Conservation (phyloP, 495 filamentous ascomycete species). For the Hyaloscypha bicolor region DNA sequence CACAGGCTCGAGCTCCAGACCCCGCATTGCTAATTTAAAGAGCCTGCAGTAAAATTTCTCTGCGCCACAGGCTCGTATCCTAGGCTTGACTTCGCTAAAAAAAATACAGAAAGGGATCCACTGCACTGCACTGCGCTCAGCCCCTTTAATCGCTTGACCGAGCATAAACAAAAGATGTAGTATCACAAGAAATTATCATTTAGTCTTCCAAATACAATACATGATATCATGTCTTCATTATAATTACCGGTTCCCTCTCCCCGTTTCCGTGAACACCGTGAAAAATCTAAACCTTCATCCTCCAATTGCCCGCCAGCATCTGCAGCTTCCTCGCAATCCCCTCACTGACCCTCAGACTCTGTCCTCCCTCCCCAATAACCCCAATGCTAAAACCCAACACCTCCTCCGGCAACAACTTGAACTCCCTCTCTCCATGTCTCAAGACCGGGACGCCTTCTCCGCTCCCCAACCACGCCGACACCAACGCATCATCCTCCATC, state of each 20-base stretch:
- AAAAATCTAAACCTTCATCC: conserved; percentile 9
- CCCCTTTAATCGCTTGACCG: no score
- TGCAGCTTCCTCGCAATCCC: conserved; percentile 50
- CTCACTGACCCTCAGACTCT: conserved; percentile 43
- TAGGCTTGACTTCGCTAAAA: no score
- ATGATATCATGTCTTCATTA: neutral
- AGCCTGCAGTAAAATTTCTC: no score
- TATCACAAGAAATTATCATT: no score
- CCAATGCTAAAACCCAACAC: conserved; percentile 46
- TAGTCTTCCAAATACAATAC: neutral
- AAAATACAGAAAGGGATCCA: no score
- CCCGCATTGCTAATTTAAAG: no score
- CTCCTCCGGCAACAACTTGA: conserved; percentile 39
- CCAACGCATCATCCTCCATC: conserved; percentile 38
- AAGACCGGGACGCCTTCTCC: conserved; percentile 43
- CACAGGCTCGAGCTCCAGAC: no score
- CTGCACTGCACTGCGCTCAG: no score
- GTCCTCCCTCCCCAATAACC: conserved; percentile 44
- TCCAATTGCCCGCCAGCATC: conserved; percentile 28
- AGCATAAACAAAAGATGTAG: no score
- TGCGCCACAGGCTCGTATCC: no score
- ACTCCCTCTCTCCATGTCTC: conserved; percentile 34
- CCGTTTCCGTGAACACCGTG: neutral
- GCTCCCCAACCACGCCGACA: conserved; percentile 43
- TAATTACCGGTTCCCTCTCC: neutral